Base-by-base conservation (phyloP, 176 grass and related monocot species). In the Otatea glauca region DNA sequence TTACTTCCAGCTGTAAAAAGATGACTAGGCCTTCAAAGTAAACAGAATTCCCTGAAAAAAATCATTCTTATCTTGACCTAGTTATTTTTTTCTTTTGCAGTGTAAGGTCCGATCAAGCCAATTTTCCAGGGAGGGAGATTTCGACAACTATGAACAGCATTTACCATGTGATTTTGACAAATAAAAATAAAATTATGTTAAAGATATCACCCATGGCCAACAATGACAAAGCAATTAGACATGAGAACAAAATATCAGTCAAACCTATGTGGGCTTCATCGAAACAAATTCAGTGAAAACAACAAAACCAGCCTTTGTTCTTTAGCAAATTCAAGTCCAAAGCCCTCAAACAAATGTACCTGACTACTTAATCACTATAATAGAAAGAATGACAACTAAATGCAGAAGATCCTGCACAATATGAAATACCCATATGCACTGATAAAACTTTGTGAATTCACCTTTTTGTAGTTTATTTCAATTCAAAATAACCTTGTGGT, bases 271-370 rank as follows among this genome's bases (percentile, higher is more conserved):
- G 21, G 8, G 49, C 29, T 56, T 72, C 74, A 78, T 51, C 18
- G 8, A 67, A 88, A 77, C 37, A 72, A 78, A 68, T 54, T 68
- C 38, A 74, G 16, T 65, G 12, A 23, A 84, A 18, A 67, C 61
- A 76, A 84, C 21, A 76, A 67, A 84, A 66, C 13, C 41, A 84
- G 81, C 34, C 25, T 65, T 66, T 39, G 35, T 65, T 76, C 53
- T 76, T 45, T 56, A 56, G 62, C 3, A 85, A 85, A n/a, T n/a
- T 76, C 59, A 76, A 58, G 62, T 76, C 9, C n/a, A 42, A 85
- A 32, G 4, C 23, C 53, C 66, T 48, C 3, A 49, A 72, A 50
- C 14, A 73, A 77, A 53, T 0, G 12, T 25, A 60, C 34, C 4
- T 53, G 23, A 1, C 48, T 17, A 55, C 8, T 86, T 42, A n/a